Evolutionary conservation across 257 asterid species (phyloP).

Genomic region (Nyctanthes arbortristis): DNA sequence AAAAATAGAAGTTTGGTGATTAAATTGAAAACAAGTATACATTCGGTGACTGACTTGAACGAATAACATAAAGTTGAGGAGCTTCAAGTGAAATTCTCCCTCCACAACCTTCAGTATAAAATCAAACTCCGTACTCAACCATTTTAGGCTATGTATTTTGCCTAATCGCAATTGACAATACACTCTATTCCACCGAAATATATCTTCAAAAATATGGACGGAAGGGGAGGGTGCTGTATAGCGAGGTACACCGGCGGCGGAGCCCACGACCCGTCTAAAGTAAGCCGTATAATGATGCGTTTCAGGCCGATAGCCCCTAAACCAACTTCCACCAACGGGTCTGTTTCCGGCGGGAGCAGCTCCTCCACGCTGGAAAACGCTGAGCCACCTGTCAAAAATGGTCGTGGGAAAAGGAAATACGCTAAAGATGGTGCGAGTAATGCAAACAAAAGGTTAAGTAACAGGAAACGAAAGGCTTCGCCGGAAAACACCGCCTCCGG

Average conservation of each 20-base stretch:
- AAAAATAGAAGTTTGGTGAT: neutral
- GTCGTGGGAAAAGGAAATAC: slow-evolving; percentile 34
- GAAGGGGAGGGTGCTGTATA: slow-evolving; percentile 71
- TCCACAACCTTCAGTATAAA: neutral
- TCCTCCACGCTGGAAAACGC: slow-evolving; percentile 22
- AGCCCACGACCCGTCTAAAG: slow-evolving; percentile 31
- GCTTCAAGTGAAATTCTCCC: neutral
- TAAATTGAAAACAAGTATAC: neutral
- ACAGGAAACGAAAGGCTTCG: slow-evolving; percentile 33
- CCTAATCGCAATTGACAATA: neutral
- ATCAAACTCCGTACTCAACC: neutral
- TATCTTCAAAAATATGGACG: slow-evolving; percentile 36
- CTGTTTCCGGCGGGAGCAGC: slow-evolving; percentile 23
- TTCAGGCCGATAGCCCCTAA: slow-evolving; percentile 88
- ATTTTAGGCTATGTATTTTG: neutral
- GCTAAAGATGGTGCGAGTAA: slow-evolving; percentile 22
- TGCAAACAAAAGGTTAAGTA: slow-evolving; percentile 4
- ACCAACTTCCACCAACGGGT: slow-evolving; percentile 39
- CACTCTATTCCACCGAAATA: too few species aligned
- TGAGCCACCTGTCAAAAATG: neutral
- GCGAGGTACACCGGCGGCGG: slow-evolving; percentile 51
- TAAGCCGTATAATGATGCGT: slow-evolving; percentile 58
- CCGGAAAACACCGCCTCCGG: slow-evolving; percentile 40
- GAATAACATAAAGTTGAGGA: neutral
- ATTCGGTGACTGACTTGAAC: neutral